phyloP scores from a whole-genome alignment of 768 basidiomycete species.

The Coprinellus aureogranulatus region DNA sequence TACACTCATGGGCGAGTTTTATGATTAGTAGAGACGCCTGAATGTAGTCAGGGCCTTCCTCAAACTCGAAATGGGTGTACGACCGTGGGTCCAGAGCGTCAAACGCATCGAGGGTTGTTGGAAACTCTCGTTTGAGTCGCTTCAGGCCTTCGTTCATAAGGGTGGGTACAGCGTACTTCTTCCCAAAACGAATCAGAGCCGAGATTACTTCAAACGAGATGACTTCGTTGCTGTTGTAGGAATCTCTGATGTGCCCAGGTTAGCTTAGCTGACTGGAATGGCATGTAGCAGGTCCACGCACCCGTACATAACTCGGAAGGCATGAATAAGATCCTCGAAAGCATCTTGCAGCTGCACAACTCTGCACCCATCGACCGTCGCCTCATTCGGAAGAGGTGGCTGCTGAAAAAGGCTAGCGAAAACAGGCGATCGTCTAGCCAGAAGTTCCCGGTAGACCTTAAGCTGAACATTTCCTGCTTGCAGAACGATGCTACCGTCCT shows the following conservation, averaged over 20 bases:
- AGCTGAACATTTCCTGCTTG: too few relatives aligned
- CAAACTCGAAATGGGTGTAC: too few relatives aligned
- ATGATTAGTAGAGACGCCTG: background rate
- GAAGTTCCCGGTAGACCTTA: too few relatives aligned
- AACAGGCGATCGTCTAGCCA: too few relatives aligned
- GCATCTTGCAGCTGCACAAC: background rate
- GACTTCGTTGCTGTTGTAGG: too few relatives aligned
- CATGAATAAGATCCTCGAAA: too few relatives aligned
- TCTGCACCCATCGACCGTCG: conserved; percentile 12
- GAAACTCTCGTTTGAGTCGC: conserved; percentile 4
- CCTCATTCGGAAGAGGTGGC: conserved; percentile 9
- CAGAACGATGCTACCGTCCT: too few relatives aligned
- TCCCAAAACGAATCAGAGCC: conserved; percentile 13
- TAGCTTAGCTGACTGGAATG: background rate
- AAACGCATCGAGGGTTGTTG: background rate
- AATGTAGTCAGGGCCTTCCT: background rate
- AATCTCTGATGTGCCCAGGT: too few relatives aligned
- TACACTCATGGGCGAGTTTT: background rate
- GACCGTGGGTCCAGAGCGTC: too few relatives aligned
- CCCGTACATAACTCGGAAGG: too few relatives aligned
- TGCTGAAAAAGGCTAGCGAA: too few relatives aligned
- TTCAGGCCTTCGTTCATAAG: conserved; percentile 6
- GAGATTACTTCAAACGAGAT: too few relatives aligned
- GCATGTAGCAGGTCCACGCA: background rate
- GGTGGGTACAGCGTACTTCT: conserved; percentile 13